phyloP scores from a whole-genome alignment of 495 filamentous ascomycete genomes.

The Amphirosellinia nigrospora region DNA sequence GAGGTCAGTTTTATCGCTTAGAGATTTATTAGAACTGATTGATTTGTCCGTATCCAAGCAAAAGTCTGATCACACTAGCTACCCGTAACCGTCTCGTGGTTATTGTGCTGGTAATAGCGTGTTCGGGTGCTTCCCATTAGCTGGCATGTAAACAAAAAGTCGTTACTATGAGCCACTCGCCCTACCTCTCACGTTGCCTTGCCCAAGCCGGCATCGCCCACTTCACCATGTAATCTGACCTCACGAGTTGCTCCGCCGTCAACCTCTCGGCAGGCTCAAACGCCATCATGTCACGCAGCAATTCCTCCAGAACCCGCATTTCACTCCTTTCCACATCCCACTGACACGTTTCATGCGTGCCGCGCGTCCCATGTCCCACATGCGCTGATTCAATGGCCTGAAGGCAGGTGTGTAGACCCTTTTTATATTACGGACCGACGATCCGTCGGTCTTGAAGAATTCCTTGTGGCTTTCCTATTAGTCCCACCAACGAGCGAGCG shows the following conservation, averaged over 20 bases:
- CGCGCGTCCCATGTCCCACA: slow-evolving; percentile 43
- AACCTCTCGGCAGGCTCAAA: slow-evolving; percentile 46
- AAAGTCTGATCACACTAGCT: too few relatives aligned
- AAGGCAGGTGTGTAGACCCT: slow-evolving; percentile 33
- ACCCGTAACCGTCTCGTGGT: too few relatives aligned
- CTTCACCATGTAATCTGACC: slow-evolving; percentile 26
- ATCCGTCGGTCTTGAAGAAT: slow-evolving; percentile 34
- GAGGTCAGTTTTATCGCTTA: too few relatives aligned
- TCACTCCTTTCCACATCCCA: slow-evolving; percentile 41
- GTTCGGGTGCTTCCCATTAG: too few relatives aligned
- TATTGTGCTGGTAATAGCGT: too few relatives aligned
- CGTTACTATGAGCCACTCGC: not conserved
- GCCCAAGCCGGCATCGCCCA: slow-evolving; percentile 27
- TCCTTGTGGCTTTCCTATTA: slow-evolving; percentile 34
- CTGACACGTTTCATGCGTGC: slow-evolving; percentile 39
- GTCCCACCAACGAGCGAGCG: slow-evolving; percentile 42
- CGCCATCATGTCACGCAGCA: slow-evolving; percentile 43
- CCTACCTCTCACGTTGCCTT: slow-evolving; percentile 2
- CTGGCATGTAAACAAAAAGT: too few relatives aligned
- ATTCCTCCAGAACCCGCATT: slow-evolving; percentile 40
- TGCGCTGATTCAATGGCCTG: slow-evolving; percentile 32
- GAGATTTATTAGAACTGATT: too few relatives aligned
- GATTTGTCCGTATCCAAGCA: too few relatives aligned
- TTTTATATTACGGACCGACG: slow-evolving; percentile 35
- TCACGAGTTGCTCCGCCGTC: slow-evolving; percentile 38